Evolutionary conservation across 306 rosid species (phyloP).

Genomic region (Cucurbita moschata): DNA sequence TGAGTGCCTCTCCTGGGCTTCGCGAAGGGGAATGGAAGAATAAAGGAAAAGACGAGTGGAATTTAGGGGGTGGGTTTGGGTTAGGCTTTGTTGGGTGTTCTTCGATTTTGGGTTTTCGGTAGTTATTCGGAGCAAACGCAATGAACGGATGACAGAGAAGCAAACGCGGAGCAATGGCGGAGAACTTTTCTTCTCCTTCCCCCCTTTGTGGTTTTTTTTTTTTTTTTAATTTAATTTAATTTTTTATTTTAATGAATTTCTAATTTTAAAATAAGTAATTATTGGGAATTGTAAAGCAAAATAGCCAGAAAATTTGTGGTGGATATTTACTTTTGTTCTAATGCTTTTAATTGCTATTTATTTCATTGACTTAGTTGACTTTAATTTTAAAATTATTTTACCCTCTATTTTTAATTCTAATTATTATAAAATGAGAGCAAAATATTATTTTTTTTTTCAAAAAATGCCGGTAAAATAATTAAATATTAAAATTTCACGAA

Average conservation of each 20-base stretch:
- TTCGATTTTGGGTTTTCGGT: conserved; percentile 2
- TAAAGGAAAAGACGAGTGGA: background rate
- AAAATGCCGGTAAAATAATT: too few species aligned
- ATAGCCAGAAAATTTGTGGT: background rate
- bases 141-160: conserved; percentile 7
- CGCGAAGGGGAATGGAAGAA: background rate
- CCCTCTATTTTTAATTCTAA: too few species aligned
- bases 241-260: too few species aligned
- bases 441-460: too few species aligned
- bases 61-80: background rate
- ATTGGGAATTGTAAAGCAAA: background rate
- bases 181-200: background rate
- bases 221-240: too few species aligned
- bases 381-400: too few species aligned
- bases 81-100: background rate
- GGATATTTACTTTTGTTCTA: background rate
- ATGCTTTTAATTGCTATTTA: background rate
- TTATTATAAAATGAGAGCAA: too few species aligned
- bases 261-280: background rate
- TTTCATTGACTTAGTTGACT: background rate
- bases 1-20: conserved; percentile 3
- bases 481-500: too few species aligned
- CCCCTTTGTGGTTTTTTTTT: too few species aligned
- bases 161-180: background rate
- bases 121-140: conserved; percentile 2